Base-by-base conservation (phyloP, 305 asterid genomes). In the Fraxinus angustifolia region DNA sequence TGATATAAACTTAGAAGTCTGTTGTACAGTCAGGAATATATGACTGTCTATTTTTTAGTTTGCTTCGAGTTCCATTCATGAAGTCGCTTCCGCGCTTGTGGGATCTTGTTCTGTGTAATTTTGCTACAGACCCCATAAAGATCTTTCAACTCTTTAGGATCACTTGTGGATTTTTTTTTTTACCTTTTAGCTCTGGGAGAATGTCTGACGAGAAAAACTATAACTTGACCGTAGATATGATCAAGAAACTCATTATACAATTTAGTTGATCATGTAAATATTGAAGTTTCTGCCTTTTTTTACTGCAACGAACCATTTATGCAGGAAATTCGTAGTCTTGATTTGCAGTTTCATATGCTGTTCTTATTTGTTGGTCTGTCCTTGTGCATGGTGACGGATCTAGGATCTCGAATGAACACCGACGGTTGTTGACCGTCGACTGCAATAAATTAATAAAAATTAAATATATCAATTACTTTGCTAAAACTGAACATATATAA, bases 1-100 rank as follows among this genome's bases (percentile, higher is more conserved):
- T 23, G 75, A 31, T 4, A 30, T 67, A 28, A 67, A 30, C 14
- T 67, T 67, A 28, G 73, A 26, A 3, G 42, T 30, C 8, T 70
- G 38, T 70, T 62, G 81, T n/a, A 30, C 85, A 71, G 17, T 81
- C 82, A 76, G 84, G 80, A 78, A 79, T 65, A 75, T 17, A 42
- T 50, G 79, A 84, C 79, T 30, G 6, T 42, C 67, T 67, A 21
- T 35, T 23, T 71, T 26, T 16, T 21, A 67, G 35, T 31, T 31
- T 70, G 75, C 40, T 30, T 30, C 23, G 7, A 68, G 38, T 30
- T 68, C 23, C 31, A 31, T 70, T 70, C 42, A 67, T 70, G 14
- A 31, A 70, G 10, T 26, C 14, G 21, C 58, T 75, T 73, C 28
- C 65, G 42, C 30, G 12, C 10, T 21, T 58, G 19, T 76, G 77